phyloP scores from a whole-genome alignment of 2,329 filamentous ascomycete species.

The Curvularia eragrostidis region DNA sequence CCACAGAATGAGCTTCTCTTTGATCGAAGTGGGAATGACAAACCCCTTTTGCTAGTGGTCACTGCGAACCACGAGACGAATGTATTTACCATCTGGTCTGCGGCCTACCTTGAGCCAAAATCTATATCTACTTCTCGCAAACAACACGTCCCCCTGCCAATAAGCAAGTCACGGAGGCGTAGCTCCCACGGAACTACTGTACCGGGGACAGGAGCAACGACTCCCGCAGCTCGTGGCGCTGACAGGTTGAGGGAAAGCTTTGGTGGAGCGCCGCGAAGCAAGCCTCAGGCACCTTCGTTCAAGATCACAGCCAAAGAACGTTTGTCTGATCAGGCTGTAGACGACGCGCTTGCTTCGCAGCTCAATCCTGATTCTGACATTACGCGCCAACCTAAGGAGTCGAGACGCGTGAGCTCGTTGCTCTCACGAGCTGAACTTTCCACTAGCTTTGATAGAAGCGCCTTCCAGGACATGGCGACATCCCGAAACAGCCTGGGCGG shows the following conservation, averaged over 20 bases:
- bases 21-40: conserved; percentile 53
- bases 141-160: conserved; percentile 47
- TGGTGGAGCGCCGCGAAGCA: conserved; percentile 59
- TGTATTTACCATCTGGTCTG: conserved; percentile 83
- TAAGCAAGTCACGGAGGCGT: conserved; percentile 63
- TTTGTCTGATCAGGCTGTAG: conserved; percentile 51
- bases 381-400: conserved; percentile 63
- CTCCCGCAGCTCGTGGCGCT: conserved; percentile 69
- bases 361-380: conserved; percentile 57
- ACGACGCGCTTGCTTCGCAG: conserved; percentile 57
- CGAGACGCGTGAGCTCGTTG: conserved; percentile 89
- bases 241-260: conserved; percentile 79
- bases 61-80: conserved; percentile 80
- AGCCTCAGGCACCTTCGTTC: conserved; percentile 52
- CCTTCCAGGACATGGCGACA: conserved; percentile 76
- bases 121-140: conserved; percentile 55
- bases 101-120: conserved; percentile 76
- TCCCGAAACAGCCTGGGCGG: conserved; percentile 49
- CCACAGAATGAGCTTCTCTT: conserved; percentile 63
- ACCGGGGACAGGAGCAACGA: conserved; percentile 74
- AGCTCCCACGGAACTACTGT: conserved; percentile 65
- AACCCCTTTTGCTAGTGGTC: conserved; percentile 72
- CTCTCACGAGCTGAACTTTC: conserved; percentile 86
- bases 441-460: conserved; percentile 78
- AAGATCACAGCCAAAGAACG: conserved; percentile 44